Evolutionary conservation across 2,329 filamentous ascomycete genomes (phyloP).

Genomic region (Trichoderma sp.): DNA sequence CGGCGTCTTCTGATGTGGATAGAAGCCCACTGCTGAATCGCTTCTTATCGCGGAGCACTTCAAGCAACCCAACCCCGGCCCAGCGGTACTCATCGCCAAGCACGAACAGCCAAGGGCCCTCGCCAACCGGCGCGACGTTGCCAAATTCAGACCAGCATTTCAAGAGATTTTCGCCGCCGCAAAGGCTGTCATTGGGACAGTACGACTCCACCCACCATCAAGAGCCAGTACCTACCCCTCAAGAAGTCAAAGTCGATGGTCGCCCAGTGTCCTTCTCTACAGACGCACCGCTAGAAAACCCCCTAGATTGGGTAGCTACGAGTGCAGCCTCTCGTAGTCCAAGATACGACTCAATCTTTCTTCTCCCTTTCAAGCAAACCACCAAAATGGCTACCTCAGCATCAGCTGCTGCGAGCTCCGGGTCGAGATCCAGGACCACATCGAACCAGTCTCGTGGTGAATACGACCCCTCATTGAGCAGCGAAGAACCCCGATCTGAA

Average conservation of each 20-base stretch:
- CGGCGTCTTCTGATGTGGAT: conserved; percentile 13
- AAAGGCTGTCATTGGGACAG: background rate
- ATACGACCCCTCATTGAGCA: conserved; percentile 25
- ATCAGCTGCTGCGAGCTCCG: background rate
- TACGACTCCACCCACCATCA: background rate
- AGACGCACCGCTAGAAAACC: background rate
- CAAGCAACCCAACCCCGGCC: background rate
- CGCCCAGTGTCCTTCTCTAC: conserved; percentile 1
- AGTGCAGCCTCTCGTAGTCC: background rate
- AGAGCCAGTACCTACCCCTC: background rate
- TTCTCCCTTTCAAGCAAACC: background rate
- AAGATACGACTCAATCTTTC: background rate
- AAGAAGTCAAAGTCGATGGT: background rate
- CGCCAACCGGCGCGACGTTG: background rate
- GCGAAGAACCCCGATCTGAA: conserved; percentile 23
- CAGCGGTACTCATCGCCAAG: background rate
- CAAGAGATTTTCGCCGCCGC: background rate
- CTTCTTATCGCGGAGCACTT: conserved; percentile 1
- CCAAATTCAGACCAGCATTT: conserved; percentile 13
- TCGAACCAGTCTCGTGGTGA: conserved; percentile 25
- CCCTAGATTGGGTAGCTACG: conserved; percentile 5
- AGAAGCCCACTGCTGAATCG: conserved; percentile 8
- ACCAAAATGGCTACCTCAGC: conserved; percentile 1
- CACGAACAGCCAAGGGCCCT: background rate
- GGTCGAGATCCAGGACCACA: conserved; percentile 14